Conservation (phyloP, 164 flowering plant genomes). For the Echeveria elegans region DNA sequence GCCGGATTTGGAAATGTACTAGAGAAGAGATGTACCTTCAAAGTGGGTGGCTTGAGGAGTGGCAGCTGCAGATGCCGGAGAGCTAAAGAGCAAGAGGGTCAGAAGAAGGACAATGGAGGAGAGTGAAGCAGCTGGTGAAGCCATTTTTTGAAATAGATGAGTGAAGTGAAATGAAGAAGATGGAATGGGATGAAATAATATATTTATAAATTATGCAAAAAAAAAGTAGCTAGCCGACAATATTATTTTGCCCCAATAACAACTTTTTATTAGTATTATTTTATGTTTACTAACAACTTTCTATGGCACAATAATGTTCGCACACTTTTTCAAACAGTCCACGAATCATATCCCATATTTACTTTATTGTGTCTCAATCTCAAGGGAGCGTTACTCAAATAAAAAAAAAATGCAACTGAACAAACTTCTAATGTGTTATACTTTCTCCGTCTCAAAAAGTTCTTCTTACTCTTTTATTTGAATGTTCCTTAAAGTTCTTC, state of each 20-base stretch:
- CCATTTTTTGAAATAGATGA: background rate
- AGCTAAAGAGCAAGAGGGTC: slow-evolving; percentile 12
- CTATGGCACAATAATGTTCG: background rate
- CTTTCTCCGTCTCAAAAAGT: too few species aligned
- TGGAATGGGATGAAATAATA: background rate
- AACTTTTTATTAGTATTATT: too few species aligned
- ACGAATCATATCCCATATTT: too few species aligned
- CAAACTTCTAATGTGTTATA: too few species aligned
- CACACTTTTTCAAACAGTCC: too few species aligned
- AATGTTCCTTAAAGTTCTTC: too few species aligned
- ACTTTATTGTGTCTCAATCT: too few species aligned
- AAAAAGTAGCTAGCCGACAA: background rate
- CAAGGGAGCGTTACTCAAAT: too few species aligned
- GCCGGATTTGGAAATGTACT: background rate
- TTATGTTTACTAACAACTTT: too few species aligned
- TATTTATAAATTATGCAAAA: background rate
- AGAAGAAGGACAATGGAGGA: slow-evolving; percentile 15
- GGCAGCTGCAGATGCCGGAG: slow-evolving; percentile 15
- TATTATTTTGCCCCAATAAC: background rate
- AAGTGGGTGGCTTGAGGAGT: background rate
- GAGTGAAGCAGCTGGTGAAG: background rate
- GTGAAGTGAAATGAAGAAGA: background rate
- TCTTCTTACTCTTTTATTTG: too few species aligned
- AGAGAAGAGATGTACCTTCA: slow-evolving; percentile 17
- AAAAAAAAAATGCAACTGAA: too few species aligned